phyloP scores from a whole-genome alignment of 2,329 filamentous ascomycete genomes.

The Diaporthe amygdali region DNA sequence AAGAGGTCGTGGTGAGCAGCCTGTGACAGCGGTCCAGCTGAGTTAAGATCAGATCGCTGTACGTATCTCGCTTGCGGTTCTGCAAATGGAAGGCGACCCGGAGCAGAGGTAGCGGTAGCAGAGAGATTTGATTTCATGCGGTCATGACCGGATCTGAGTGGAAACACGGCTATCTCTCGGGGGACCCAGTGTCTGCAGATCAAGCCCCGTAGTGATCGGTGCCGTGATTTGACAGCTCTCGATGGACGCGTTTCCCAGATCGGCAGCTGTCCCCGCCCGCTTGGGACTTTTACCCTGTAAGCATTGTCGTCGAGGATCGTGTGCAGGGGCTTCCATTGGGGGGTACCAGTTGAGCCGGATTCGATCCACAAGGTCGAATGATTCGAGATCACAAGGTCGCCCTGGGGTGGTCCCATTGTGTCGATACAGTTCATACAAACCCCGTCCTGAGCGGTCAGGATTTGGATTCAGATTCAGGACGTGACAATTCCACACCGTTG shows the following conservation, averaged over 20 bases:
- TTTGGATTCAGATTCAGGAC: slow-evolving; percentile 9
- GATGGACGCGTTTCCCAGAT: slow-evolving; percentile 25
- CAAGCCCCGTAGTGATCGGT: slow-evolving; percentile 23
- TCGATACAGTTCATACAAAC: slow-evolving; percentile 6
- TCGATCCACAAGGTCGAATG: slow-evolving; percentile 27
- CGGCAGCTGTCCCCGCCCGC: slow-evolving; percentile 17
- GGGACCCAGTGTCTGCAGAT: slow-evolving; percentile 21
- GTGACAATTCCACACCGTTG: slow-evolving; percentile 19
- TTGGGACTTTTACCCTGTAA: slow-evolving; percentile 13
- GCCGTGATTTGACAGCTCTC: slow-evolving; percentile 26
- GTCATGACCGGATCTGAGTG: slow-evolving; percentile 25
- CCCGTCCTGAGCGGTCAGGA: slow-evolving; percentile 19
- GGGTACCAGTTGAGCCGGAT: slow-evolving; percentile 17
- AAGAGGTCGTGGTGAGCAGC: background rate
- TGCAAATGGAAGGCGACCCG: background rate
- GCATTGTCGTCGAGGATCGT: slow-evolving; percentile 11
- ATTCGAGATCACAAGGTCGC: slow-evolving; percentile 25
- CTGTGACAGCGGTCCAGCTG: background rate
- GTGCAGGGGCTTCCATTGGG: background rate
- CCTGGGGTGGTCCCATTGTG: slow-evolving; percentile 10
- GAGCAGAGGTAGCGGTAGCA: slow-evolving; percentile 2
- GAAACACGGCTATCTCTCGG: slow-evolving; percentile 24
- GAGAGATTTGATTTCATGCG: slow-evolving; percentile 20
- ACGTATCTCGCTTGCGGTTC: background rate
- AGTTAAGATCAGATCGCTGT: background rate